phyloP scores from a whole-genome alignment of 2,329 filamentous ascomycete genomes.

The Fusarium brachygibbosum region DNA sequence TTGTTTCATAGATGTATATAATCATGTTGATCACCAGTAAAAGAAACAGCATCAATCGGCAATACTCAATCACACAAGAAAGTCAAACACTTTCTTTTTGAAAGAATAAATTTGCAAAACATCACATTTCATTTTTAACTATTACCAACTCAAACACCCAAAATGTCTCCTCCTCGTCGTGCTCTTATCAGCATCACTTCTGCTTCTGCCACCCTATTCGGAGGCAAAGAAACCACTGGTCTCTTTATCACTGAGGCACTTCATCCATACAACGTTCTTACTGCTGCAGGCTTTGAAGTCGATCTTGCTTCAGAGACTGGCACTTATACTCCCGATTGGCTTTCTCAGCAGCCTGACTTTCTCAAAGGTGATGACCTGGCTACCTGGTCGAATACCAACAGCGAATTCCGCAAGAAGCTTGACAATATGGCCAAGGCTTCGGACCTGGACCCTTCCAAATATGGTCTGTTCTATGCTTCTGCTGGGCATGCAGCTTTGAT shows the following conservation, averaged over 20 bases:
- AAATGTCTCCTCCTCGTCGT: conserved; percentile 23
- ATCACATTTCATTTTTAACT: too few species aligned
- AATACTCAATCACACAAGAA: not conserved
- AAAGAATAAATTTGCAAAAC: not conserved
- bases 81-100: too few species aligned
- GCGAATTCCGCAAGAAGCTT: conserved; percentile 61
- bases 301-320: conserved; percentile 22
- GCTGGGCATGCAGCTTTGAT: conserved; percentile 26
- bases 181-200: conserved; percentile 33
- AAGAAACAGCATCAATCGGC: not conserved
- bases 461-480: conserved; percentile 41
- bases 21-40: not conserved
- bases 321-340: conserved; percentile 17
- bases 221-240: conserved; percentile 22
- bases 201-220: conserved; percentile 22
- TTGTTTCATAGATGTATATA: not conserved
- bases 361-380: conserved; percentile 20
- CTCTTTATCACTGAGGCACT: conserved; percentile 17
- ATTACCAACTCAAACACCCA: not conserved
- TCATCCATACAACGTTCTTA: conserved; percentile 21
- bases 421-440: conserved; percentile 57
- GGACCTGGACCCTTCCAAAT: conserved; percentile 45
- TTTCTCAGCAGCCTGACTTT: conserved; percentile 23
- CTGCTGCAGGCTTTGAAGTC: conserved; percentile 15
- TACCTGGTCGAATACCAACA: conserved; percentile 56